Conservation (phyloP, 345 rosid species). For the Populus simonii region DNA sequence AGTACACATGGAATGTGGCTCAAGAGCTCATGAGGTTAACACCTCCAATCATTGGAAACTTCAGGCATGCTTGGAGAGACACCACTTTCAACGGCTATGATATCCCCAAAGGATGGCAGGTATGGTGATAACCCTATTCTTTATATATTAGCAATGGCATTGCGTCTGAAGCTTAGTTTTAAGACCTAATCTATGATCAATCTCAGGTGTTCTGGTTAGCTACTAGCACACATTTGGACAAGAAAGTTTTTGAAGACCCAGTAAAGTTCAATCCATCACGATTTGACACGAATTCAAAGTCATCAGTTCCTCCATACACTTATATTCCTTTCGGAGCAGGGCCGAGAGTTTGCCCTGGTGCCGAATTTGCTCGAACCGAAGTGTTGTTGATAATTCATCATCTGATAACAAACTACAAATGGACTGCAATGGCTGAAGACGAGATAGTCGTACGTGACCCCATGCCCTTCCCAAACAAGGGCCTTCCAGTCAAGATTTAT, state of each 20-base stretch:
- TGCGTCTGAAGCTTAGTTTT: neutral
- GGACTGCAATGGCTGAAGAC: neutral
- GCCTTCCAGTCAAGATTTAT: no score
- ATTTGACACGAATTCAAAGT: neutral
- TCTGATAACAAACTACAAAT: neutral
- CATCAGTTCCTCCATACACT: neutral
- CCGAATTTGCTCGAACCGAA: slow-evolving; percentile 9
- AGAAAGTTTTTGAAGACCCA: slow-evolving; percentile 7
- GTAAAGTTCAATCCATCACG: slow-evolving; percentile 7
- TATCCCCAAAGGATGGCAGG: slow-evolving; percentile 5
- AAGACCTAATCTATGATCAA: neutral
- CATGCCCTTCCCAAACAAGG: neutral
- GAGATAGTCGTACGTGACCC: neutral
- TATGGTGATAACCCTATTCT: neutral
- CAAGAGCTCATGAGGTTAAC: slow-evolving; percentile 29
- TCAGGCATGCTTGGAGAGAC: slow-evolving; percentile 22
- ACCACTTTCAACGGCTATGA: slow-evolving; percentile 9
- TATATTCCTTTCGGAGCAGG: slow-evolving; percentile 13
- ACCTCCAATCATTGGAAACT: slow-evolving; percentile 22
- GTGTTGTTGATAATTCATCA: neutral
- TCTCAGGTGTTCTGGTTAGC: slow-evolving; percentile 1
- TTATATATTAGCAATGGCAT: neutral
- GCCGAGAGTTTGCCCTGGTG: slow-evolving; percentile 3
- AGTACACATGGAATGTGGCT: neutral
- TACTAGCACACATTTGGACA: neutral